Evolutionary conservation across 108 stramenopile species (phyloP).

Genomic region (Nitzschia putrida): DNA sequence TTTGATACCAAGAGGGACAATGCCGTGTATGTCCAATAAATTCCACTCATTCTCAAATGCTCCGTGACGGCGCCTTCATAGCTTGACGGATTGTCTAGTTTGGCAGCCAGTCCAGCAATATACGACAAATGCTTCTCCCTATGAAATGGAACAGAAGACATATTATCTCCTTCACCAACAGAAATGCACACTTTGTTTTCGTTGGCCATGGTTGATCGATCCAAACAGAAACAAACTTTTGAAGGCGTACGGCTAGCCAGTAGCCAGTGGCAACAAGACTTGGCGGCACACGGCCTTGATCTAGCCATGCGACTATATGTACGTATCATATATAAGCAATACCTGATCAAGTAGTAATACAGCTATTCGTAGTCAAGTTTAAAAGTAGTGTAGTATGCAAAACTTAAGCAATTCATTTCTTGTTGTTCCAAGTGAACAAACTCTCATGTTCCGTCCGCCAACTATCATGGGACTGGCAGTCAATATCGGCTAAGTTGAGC

Average conservation of each 20-base stretch:
- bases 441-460: slow-evolving; percentile 4
- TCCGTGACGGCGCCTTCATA: slow-evolving; percentile 93
- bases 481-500: background rate
- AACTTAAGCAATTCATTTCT: no score
- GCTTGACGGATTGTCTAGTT: slow-evolving; percentile 73
- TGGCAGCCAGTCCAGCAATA: slow-evolving; percentile 69
- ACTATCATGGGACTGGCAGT: slow-evolving; percentile 12
- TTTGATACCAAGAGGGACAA: slow-evolving; percentile 77
- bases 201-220: background rate
- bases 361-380: no score
- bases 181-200: background rate
- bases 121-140: slow-evolving; percentile 75
- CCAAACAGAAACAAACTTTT: no score
- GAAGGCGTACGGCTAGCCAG: no score
- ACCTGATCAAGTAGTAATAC: no score
- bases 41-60: slow-evolving; percentile 93
- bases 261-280: no score
- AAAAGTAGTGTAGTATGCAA: no score
- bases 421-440: slow-evolving; percentile 1
- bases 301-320: no score
- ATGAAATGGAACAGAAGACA: slow-evolving; percentile 45
- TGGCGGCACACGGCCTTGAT: no score
- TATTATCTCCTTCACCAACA: slow-evolving; percentile 1
- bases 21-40: slow-evolving; percentile 96
- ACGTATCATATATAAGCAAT: no score